Evolutionary conservation across 441 rosid genomes (phyloP).

Genomic region (Populus tomentosa): DNA sequence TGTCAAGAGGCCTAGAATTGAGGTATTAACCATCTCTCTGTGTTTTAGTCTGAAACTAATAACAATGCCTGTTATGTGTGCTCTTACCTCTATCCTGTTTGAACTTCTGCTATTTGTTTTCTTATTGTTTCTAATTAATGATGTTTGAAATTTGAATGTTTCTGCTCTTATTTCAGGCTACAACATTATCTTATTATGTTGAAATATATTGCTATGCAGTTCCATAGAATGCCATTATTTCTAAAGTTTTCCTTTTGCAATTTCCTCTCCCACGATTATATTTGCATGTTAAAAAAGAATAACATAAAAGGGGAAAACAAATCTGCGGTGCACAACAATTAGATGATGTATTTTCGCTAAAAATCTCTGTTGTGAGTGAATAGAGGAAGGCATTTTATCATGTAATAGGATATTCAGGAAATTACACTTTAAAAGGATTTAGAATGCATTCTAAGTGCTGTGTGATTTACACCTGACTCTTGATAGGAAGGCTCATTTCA

Average conservation of each 20-base stretch:
- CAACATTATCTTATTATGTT: not conserved
- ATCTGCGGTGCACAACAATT: not conserved
- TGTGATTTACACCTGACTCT: not conserved
- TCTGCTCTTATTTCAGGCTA: not conserved
- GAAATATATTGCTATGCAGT: not conserved
- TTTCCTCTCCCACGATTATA: not conserved
- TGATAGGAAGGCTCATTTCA: not conserved
- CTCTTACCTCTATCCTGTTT: not conserved
- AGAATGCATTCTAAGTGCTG: not conserved
- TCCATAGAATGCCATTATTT: not conserved
- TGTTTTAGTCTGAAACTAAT: not conserved
- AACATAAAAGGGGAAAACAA: too few species aligned
- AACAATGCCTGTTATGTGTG: not conserved
- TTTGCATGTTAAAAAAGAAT: not conserved
- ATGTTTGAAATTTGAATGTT: not conserved
- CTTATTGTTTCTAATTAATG: not conserved
- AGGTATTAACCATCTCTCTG: constrained; percentile 38
- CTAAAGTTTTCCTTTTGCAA: not conserved
- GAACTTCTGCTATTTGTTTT: not conserved
- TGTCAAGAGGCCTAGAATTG: constrained; percentile 67
- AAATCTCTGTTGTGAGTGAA: not conserved
- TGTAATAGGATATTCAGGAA: not conserved
- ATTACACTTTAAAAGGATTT: not conserved
- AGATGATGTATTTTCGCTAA: not conserved
- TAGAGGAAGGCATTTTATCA: not conserved